Percentiles rank a stretch among this genome's conserved stretches.
Conservation (phyloP, 192 early-diverging fungal species). For the Chytriomyces sp. region DNA sequence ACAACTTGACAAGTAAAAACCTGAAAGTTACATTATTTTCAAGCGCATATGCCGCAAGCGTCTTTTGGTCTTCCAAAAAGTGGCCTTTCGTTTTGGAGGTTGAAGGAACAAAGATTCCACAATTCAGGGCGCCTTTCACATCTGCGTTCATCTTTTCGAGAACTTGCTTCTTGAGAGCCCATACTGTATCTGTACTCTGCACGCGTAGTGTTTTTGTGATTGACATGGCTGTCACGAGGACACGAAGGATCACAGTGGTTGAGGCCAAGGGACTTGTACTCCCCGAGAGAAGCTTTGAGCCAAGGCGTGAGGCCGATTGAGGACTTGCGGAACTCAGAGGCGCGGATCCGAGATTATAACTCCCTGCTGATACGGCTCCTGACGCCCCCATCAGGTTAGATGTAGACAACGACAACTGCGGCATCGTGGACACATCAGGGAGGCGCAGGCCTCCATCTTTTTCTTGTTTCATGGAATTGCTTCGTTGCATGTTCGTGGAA, state of each 20-base stretch:
- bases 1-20: background rate
- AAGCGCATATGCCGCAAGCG: constrained; percentile 31
- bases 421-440: background rate
- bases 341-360: too few species aligned
- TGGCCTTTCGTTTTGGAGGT: constrained; percentile 33
- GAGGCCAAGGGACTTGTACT: constrained; percentile 13
- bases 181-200: constrained; percentile 39
- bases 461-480: background rate
- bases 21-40: constrained; percentile 44
- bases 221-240: constrained; percentile 41
- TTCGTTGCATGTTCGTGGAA: background rate
- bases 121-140: constrained; percentile 52
- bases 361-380: too few species aligned
- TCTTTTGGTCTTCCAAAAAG: constrained; percentile 53
- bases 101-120: constrained; percentile 46
- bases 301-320: background rate
- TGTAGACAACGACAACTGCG: background rate
- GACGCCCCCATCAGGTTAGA: background rate
- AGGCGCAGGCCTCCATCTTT: background rate
- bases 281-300: too few species aligned
- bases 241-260: constrained; percentile 42
- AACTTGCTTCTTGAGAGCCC: constrained; percentile 51
- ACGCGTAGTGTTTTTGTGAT: constrained; percentile 49
- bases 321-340: background rate
- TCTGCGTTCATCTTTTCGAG: constrained; percentile 52